A percentile compares a stretch with the other conserved stretches of the same genome.
phyloP scores from a whole-genome alignment of 345 rosid genomes.

The Aurinia saxatilis region DNA sequence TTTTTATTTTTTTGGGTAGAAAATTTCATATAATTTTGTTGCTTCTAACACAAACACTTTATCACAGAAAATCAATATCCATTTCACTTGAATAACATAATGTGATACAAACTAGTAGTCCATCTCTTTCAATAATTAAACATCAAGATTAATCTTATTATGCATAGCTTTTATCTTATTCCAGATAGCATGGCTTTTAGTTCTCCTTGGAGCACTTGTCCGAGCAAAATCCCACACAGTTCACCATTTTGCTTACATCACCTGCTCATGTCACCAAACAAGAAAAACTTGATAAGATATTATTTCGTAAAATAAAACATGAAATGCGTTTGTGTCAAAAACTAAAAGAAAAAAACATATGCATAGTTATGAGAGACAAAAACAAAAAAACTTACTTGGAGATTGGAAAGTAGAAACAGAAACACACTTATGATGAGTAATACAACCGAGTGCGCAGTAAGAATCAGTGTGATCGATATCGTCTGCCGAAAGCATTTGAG shows the following conservation, averaged over 20 bases:
- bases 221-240: conserved; percentile 17
- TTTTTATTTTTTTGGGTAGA: too few relatives aligned
- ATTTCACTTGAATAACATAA: background rate
- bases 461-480: background rate
- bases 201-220: background rate
- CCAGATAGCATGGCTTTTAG: too few relatives aligned
- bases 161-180: too few relatives aligned
- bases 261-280: background rate
- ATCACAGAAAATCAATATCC: background rate
- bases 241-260: conserved; percentile 12
- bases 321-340: too few relatives aligned
- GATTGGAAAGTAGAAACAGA: background rate
- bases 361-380: too few relatives aligned
- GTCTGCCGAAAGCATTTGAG: background rate
- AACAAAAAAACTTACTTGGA: background rate
- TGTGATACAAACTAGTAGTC: background rate
- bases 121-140: background rate
- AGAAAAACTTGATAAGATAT: background rate
- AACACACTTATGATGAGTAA: background rate
- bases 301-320: too few relatives aligned
- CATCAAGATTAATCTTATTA: background rate
- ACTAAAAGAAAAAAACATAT: too few relatives aligned
- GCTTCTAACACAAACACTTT: background rate
- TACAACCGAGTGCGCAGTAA: conserved; percentile 15
- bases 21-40: background rate